Evolutionary conservation across 768 basidiomycete genomes (phyloP).

Genomic region (Phylloporus sp.): DNA sequence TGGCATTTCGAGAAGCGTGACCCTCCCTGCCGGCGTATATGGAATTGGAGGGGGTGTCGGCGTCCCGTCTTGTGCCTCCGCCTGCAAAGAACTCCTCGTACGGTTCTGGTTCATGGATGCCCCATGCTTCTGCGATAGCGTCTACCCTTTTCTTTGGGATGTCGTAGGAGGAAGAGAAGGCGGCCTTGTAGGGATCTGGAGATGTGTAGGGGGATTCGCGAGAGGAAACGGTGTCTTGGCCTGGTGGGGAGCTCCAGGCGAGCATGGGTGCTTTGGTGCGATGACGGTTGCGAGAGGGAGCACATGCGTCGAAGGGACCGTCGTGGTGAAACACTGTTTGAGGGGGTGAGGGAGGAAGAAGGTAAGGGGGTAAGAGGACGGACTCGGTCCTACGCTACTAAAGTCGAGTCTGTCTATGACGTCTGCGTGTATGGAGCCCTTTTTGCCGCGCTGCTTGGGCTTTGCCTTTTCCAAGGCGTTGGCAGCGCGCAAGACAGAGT

Average conservation of each 20-base stretch:
- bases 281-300: constrained; percentile 82
- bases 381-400: constrained; percentile 79
- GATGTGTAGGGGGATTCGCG: constrained; percentile 49
- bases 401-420: constrained; percentile 87
- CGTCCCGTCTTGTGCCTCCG: constrained; percentile 50
- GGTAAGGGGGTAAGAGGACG: constrained; percentile 28
- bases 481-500: constrained; percentile 38
- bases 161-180: constrained; percentile 48
- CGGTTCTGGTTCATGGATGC: constrained; percentile 87
- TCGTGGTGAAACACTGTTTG: constrained; percentile 83
- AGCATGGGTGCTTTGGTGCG: constrained; percentile 77
- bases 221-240: constrained; percentile 39
- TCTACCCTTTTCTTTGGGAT: constrained; percentile 81
- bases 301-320: constrained; percentile 88
- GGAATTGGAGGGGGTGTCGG: constrained; percentile 58
- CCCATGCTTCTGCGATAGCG: constrained; percentile 89
- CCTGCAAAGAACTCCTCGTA: constrained; percentile 88
- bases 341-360: neutral
- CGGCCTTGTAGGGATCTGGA: constrained; percentile 34
- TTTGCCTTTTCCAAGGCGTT: constrained; percentile 43
- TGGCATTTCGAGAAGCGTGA: constrained; percentile 32
- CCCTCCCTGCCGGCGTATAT: constrained; percentile 64
- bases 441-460: constrained; percentile 51
- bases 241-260: constrained; percentile 54
- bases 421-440: constrained; percentile 79